Percentiles rank a stretch among this genome's conserved stretches.
Evolutionary conservation across 768 basidiomycete species (phyloP).

Genomic region (Suillus subluteus): DNA sequence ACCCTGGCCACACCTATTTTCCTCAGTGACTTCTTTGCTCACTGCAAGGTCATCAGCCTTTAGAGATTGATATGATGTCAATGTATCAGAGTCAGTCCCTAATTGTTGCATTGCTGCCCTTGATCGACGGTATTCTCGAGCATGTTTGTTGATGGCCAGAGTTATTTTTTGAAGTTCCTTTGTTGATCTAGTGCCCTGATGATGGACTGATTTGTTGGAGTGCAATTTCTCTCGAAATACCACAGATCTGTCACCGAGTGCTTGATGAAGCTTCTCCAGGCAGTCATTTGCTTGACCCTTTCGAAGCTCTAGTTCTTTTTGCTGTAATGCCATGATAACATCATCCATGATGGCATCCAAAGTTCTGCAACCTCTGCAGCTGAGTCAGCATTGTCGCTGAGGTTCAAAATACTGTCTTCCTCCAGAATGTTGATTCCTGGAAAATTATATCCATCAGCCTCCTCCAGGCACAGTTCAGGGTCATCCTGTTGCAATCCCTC

Average conservation of each 20-base stretch:
- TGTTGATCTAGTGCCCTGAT: conserved; percentile 7
- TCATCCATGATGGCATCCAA: too few species aligned
- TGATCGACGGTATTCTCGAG: background rate
- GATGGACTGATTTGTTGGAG: background rate
- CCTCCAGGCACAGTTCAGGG: too few species aligned
- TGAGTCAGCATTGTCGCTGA: too few species aligned
- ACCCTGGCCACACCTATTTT: conserved; percentile 15
- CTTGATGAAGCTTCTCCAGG: conserved; percentile 9
- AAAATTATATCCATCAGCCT: too few species aligned
- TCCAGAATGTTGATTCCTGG: too few species aligned
- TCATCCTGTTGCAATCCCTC: background rate
- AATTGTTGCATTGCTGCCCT: background rate
- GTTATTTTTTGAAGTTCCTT: conserved; percentile 5
- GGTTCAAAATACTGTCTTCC: too few species aligned
- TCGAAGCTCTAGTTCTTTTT: too few species aligned
- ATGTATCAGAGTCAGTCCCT: background rate
- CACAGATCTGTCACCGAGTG: conserved; percentile 12
- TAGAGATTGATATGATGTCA: conserved; percentile 1
- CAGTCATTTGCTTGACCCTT: too few species aligned
- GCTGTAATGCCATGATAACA: too few species aligned
- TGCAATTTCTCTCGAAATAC: conserved; percentile 11
- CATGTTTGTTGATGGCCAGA: conserved; percentile 10
- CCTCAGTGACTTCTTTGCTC: conserved; percentile 16
- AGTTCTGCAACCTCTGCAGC: too few species aligned
- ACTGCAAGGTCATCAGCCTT: conserved; percentile 6